phyloP scores from a whole-genome alignment of 495 filamentous ascomycete genomes.

The Bryoglossum gracile region DNA sequence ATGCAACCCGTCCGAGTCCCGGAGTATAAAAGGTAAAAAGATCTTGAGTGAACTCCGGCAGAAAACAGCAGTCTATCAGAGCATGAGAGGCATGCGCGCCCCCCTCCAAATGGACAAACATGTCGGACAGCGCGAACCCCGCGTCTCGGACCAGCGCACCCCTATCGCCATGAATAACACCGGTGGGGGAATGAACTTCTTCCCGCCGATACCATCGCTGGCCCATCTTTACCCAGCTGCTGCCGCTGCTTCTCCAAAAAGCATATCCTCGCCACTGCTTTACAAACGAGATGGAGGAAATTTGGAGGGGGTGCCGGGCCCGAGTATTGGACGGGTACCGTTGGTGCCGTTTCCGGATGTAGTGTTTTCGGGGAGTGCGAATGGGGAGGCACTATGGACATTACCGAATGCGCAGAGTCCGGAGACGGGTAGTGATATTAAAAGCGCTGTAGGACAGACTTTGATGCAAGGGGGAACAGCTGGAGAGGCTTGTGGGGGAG shows the following conservation, averaged over 20 bases:
- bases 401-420: slow-evolving; percentile 19
- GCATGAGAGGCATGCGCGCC: slow-evolving; percentile 22
- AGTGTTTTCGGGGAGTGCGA: slow-evolving; percentile 12
- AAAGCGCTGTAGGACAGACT: slow-evolving; percentile 1
- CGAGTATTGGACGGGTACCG: slow-evolving; percentile 9
- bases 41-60: slow-evolving; percentile 22
- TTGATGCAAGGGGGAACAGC: neutral
- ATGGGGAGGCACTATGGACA: slow-evolving; percentile 21
- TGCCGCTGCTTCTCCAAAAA: neutral
- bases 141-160: slow-evolving; percentile 1
- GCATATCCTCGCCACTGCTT: neutral
- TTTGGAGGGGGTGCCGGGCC: slow-evolving; percentile 5
- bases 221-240: neutral
- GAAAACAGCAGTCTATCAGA: slow-evolving; percentile 25
- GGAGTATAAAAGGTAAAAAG: slow-evolving; percentile 15
- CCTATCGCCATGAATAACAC: neutral
- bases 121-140: slow-evolving; percentile 16
- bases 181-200: neutral
- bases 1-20: slow-evolving; percentile 15
- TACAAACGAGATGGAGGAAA: neutral
- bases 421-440: slow-evolving; percentile 17
- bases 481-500: too few species aligned
- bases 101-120: slow-evolving; percentile 20
- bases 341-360: slow-evolving; percentile 1
- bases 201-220: too few species aligned